phyloP scores from a whole-genome alignment of 768 basidiomycete species.

The Boletus bicolor region DNA sequence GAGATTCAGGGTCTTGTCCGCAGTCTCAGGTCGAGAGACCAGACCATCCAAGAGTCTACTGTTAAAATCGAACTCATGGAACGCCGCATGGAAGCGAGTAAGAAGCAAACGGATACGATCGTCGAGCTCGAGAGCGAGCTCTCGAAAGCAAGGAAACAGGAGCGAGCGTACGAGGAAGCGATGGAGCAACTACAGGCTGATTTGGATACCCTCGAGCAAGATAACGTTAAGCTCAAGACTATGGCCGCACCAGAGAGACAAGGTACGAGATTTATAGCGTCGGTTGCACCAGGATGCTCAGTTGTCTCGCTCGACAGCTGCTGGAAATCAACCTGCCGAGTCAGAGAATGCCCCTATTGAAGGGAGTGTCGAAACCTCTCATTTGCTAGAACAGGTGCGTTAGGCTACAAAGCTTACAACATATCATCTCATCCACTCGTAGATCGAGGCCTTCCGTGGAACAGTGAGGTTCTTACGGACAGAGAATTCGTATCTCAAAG shows the following conservation, averaged over 20 bases:
- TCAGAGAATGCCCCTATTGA: constrained; percentile 66
- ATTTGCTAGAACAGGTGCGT: constrained; percentile 80
- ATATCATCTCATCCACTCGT: constrained; percentile 11
- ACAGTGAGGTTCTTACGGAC: constrained; percentile 90
- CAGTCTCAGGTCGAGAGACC: constrained; percentile 83
- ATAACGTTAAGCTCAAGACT: constrained; percentile 79
- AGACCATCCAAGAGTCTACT: constrained; percentile 78
- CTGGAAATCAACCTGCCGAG: constrained; percentile 51
- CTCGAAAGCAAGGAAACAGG: constrained; percentile 79
- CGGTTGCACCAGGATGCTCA: not conserved
- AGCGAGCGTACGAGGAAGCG: constrained; percentile 86
- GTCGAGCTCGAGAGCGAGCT: constrained; percentile 78
- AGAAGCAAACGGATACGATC: constrained; percentile 86
- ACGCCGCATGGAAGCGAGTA: constrained; percentile 84
- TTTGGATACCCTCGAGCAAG: constrained; percentile 81
- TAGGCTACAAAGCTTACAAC: constrained; percentile 1
- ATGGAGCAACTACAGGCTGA: constrained; percentile 92
- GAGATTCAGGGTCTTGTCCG: constrained; percentile 87
- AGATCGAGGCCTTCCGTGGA: constrained; percentile 89
- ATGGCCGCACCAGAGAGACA: constrained; percentile 66
- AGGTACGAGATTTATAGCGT: constrained; percentile 40
- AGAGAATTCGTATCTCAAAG: constrained; percentile 92
- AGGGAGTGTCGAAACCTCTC: constrained; percentile 81
- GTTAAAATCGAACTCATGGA: constrained; percentile 97
- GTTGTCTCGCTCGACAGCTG: constrained; percentile 27